phyloP scores from a whole-genome alignment of 169 alveolate species.

The Eimeria nieschulzi region DNA sequence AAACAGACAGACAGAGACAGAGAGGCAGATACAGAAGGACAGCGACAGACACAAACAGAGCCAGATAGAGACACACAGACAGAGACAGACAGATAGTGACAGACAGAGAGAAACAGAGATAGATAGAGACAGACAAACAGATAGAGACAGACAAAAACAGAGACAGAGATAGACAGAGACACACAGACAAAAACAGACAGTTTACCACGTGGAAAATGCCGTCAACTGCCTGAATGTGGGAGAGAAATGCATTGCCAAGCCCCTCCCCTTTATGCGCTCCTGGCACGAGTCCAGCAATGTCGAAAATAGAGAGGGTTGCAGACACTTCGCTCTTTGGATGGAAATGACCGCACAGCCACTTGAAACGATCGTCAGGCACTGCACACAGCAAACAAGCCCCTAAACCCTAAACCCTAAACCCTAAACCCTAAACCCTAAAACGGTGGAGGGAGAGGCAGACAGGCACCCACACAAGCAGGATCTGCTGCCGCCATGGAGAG shows the following conservation, averaged over 20 bases:
- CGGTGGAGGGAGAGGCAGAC: not conserved
- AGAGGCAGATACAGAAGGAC: not conserved
- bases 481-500: not conserved
- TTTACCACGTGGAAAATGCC: constrained; percentile 98
- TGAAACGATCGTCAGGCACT: constrained; percentile 95
- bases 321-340: constrained; percentile 96
- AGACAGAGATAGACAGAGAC: too few relatives aligned
- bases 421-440: too few relatives aligned
- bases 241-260: constrained; percentile 98
- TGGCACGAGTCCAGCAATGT: constrained; percentile 99
- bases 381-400: not conserved
- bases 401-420: too few relatives aligned
- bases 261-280: constrained; percentile 99
- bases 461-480: not conserved
- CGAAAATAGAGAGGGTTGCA: constrained; percentile 96
- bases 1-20: not conserved
- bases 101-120: not conserved
- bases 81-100: not conserved
- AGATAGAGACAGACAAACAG: not conserved
- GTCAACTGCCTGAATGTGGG: constrained; percentile 97
- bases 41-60: not conserved
- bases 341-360: constrained; percentile 93
- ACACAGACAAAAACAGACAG: constrained; percentile 65
- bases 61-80: not conserved
- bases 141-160: not conserved